A percentile compares a stretch with the other conserved stretches of the same genome.
Evolutionary conservation across 2,329 filamentous ascomycete genomes (phyloP).

Genomic region (Aaosphaeria arxii): DNA sequence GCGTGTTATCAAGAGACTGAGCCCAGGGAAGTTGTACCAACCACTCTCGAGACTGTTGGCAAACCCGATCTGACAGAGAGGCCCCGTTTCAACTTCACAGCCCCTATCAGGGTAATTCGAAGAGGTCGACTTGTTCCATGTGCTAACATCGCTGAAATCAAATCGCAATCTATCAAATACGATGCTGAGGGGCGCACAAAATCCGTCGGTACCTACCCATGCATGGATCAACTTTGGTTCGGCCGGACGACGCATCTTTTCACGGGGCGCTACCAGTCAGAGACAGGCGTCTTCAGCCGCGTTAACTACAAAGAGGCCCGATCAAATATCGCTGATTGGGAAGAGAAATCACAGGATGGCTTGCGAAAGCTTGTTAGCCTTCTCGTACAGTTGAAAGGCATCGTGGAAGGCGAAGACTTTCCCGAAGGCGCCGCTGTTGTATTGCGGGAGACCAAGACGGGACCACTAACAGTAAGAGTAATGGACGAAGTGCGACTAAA

Average conservation of each 20-base stretch:
- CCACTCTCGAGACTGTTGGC: not conserved
- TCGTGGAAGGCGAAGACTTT: not conserved
- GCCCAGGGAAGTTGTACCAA: slow-evolving; percentile 2
- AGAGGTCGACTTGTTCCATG: slow-evolving; percentile 16
- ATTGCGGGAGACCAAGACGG: not conserved
- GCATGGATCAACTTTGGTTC: slow-evolving; percentile 31
- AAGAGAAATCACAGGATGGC: not conserved
- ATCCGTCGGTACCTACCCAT: slow-evolving; percentile 7
- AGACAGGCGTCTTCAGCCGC: not conserved
- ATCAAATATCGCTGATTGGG: not conserved
- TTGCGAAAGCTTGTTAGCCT: not conserved
- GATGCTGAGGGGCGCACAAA: slow-evolving; percentile 3
- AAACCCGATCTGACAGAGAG: not conserved
- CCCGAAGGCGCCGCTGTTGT: not conserved
- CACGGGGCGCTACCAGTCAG: slow-evolving; percentile 3
- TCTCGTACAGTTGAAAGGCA: not conserved
- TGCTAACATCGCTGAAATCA: slow-evolving; percentile 22
- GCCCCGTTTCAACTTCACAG: not conserved
- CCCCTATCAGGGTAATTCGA: slow-evolving; percentile 4
- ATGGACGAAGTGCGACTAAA: not conserved
- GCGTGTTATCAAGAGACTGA: slow-evolving; percentile 10
- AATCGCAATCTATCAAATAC: slow-evolving; percentile 7
- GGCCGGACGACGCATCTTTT: slow-evolving; percentile 23
- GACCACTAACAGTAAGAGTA: not conserved
- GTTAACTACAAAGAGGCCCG: not conserved